Evolutionary conservation across 805 yeast genomes (phyloP).

Genomic region (Dipodascus geniculatus): DNA sequence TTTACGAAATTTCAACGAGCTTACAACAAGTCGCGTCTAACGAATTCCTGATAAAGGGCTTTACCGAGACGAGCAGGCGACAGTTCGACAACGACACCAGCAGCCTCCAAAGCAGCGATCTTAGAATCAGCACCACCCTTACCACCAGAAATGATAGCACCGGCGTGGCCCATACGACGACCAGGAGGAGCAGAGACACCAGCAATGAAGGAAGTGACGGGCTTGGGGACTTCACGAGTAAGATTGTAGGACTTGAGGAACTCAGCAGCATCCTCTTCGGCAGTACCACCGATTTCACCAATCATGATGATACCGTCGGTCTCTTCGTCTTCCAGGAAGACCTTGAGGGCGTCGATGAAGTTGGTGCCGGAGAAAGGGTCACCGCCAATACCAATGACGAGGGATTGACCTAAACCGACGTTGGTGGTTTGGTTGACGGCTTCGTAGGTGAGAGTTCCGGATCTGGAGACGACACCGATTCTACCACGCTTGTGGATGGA

Average conservation of each 20-base stretch:
- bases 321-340: slow-evolving; percentile 78
- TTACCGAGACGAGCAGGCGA: slow-evolving; percentile 96
- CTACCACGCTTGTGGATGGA: slow-evolving; percentile 84
- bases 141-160: slow-evolving; percentile 98
- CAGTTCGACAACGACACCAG: slow-evolving; percentile 88
- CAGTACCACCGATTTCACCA: slow-evolving; percentile 99
- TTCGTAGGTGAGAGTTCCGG: slow-evolving; percentile 97
- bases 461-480: slow-evolving; percentile 90
- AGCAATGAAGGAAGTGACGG: slow-evolving; percentile 96
- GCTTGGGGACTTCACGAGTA: slow-evolving; percentile 88
- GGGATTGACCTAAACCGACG: slow-evolving; percentile 91
- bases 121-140: slow-evolving; percentile 97
- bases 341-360: slow-evolving; percentile 89
- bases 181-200: slow-evolving; percentile 99
- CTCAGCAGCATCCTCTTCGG: slow-evolving; percentile 98
- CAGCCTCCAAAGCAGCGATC: slow-evolving; percentile 82
- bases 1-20: not conserved
- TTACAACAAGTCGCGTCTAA: slow-evolving; percentile 36
- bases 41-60: slow-evolving; percentile 83
- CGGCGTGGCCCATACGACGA: slow-evolving; percentile 99
- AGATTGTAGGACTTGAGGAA: slow-evolving; percentile 82
- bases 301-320: slow-evolving; percentile 96
- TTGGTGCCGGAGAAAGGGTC: slow-evolving; percentile 99
- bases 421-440: slow-evolving; percentile 97
- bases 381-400: slow-evolving; percentile 99